Conservation (phyloP, 306 rosid species). For the Styphnolobium japonicum region DNA sequence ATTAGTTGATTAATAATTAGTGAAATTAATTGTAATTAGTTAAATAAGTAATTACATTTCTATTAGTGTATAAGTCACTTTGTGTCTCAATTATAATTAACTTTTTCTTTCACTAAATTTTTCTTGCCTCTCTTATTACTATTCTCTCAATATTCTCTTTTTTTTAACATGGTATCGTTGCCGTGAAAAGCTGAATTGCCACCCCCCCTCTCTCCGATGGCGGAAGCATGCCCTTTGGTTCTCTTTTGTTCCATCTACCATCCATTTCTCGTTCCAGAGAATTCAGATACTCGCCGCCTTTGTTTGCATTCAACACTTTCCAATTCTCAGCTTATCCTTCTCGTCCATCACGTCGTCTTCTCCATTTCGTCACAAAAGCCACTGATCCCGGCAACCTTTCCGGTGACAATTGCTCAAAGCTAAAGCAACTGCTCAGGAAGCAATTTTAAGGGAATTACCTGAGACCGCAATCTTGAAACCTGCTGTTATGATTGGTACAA, state of each 20-base stretch:
- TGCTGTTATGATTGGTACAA: constrained; percentile 83
- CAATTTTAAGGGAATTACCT: constrained; percentile 73
- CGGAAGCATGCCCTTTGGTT: constrained; percentile 59
- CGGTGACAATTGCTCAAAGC: constrained; percentile 64
- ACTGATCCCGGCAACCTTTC: too few species aligned
- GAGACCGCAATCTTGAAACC: constrained; percentile 95
- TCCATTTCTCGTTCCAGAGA: constrained; percentile 34
- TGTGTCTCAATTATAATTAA: too few species aligned
- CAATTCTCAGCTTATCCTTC: constrained; percentile 31
- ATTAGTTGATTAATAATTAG: too few species aligned
- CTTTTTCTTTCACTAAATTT: too few species aligned
- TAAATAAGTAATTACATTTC: too few species aligned
- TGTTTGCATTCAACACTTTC: constrained; percentile 19
- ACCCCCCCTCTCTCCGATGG: constrained; percentile 53
- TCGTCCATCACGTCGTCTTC: constrained; percentile 45
- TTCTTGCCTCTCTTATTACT: too few species aligned
- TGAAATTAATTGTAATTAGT: too few species aligned
- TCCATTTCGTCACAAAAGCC: constrained; percentile 51
- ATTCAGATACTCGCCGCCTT: constrained; percentile 16
- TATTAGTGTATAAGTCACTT: too few species aligned
- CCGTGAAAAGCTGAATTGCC: too few species aligned
- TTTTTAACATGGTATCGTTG: too few species aligned
- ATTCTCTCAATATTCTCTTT: too few species aligned
- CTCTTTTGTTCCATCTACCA: constrained; percentile 34
- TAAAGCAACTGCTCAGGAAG: constrained; percentile 90